Base-by-base conservation (phyloP, 495 filamentous ascomycete genomes). In the Lichenothelia convexa region DNA sequence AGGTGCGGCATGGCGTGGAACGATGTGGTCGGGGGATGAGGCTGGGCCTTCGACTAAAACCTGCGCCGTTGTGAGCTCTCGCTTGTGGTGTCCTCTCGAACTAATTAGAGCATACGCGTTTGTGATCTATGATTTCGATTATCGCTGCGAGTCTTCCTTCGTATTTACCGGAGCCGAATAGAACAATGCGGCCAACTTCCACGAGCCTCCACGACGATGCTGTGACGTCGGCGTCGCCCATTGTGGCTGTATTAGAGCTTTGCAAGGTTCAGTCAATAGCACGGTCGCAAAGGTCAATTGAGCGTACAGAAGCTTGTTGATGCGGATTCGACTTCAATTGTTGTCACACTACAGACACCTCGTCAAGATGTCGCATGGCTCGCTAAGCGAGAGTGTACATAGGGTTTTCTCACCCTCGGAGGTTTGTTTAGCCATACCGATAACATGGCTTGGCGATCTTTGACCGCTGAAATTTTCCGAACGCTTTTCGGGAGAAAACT, bases 91-190 rank as follows among this genome's bases (percentile, higher is more conserved):
- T 22, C 36, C 39, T 32, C 21, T 21, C 39, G 18, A 30, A 22
- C 27, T 41, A 22, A 22, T 15, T 21, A 32, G n/a, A 43, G 80
- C 87, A 57, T 92, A 95, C 89, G 62, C 89, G 82, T 73, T 93
- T 93, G 80, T 99, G 89, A 65, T 95, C 91, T 63, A 95, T 86
- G 61, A 99, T 93, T 75, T 95, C 85, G 62, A 94, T 84, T 59
- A 99, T 89, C 54, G 71, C 65, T 45, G 84, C 91, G 44, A 95
- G 73, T 61, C 78, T 79, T 63, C 85, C 86, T 44, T 59, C 67
- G 68, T 73, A 81, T 45, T 74, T 78, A 46, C 76, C 77, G 51
- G 66, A 57, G 51, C 73, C 71, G 65, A 93, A 71, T 55, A 93
- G 74, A 47, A 89, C 78, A 52, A 93, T 68, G 55, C 91, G 85